Base-by-base conservation (phyloP, 2,329 filamentous ascomycete genomes). In the Aspergillus pseudoterreus region DNA sequence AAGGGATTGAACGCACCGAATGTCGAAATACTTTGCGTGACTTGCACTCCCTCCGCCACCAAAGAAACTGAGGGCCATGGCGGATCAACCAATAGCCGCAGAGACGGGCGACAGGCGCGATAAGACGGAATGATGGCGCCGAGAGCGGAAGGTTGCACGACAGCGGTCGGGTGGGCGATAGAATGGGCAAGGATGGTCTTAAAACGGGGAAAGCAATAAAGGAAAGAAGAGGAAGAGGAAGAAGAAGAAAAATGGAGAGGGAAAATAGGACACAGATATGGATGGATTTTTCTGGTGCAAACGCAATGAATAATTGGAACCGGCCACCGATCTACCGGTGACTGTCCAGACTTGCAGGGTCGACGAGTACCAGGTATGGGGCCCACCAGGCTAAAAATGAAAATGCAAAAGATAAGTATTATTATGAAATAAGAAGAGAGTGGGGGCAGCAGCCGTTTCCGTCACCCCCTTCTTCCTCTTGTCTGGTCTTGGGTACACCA, bases 21-120 rank as follows among this genome's bases (percentile, higher is more conserved):
- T 77, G 63, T 78, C 75, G 54, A 77, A 78, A 54, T 75, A 75
- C 59, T 77, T 77, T 57, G 75, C 72, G 56, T 72, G 68, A 58
- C 70, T 76, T 49, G 71, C 66, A 58, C 68, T 71, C 47, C 69
- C 68, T 54, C 69, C 61, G 43, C 69, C 65, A 59, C 70, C 70
- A 47, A 77, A 71, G 58, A 76, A 75, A 62, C 70, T 77, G 62
- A 75, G 71, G 52, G 74, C 72, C 73, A 76, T 76, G 57, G 51
- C 51, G 51, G 44, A 52, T 47, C 47, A 53, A 51, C 54, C 54
- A 57, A 50, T 58, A 53, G 58, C 59, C 49, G 57, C 57, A 53
- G 49, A 56, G 24, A 32, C 38, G 59, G 53, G 59, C 61, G 58
- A 44, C 54, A 39, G 42, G 52, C 54, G 39, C 48, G 49, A 39